Conservation (phyloP, 1,284 basidiomycete genomes). For the Cryptococcus sp. region DNA sequence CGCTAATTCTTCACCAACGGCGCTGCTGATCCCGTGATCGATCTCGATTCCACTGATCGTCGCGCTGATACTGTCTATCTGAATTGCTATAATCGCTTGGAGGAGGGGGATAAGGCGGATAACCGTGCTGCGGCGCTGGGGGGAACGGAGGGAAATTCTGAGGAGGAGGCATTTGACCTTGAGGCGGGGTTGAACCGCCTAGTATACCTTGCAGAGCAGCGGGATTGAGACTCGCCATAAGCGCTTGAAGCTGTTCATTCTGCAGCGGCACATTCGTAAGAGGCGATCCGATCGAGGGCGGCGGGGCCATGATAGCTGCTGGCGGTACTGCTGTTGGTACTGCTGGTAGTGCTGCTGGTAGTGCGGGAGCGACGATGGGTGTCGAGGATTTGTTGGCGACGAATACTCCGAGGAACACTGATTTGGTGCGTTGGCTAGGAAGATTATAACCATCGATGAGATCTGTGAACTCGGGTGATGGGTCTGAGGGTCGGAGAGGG, state of each 20-base stretch:
- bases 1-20: too few relatives aligned
- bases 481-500: slow-evolving; percentile 68
- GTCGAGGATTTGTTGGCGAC: slow-evolving; percentile 65
- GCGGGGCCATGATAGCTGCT: not conserved
- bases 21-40: too few relatives aligned
- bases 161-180: slow-evolving; percentile 6
- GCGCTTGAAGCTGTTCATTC: slow-evolving; percentile 41
- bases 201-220: slow-evolving; percentile 15
- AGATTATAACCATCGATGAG: slow-evolving; percentile 76
- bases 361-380: slow-evolving; percentile 55
- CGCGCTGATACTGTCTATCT: too few relatives aligned
- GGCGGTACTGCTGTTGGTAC: slow-evolving; percentile 2
- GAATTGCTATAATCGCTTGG: too few relatives aligned
- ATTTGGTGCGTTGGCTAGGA: slow-evolving; percentile 60
- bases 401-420: slow-evolving; percentile 80
- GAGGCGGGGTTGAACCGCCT: not conserved
- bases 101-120: slow-evolving; percentile 67
- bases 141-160: slow-evolving; percentile 5
- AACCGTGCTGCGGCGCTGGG: slow-evolving; percentile 3
- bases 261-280: slow-evolving; percentile 23
- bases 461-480: slow-evolving; percentile 81
- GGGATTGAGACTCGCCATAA: slow-evolving; percentile 45
- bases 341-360: slow-evolving; percentile 1
- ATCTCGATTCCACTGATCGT: too few relatives aligned
- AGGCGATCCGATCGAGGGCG: too few relatives aligned